These are phyloP conservation scores for Geotrichum fermentans DNA, from an alignment of 1,139 yeast genomes.

Conservation along the genomic window DNA sequence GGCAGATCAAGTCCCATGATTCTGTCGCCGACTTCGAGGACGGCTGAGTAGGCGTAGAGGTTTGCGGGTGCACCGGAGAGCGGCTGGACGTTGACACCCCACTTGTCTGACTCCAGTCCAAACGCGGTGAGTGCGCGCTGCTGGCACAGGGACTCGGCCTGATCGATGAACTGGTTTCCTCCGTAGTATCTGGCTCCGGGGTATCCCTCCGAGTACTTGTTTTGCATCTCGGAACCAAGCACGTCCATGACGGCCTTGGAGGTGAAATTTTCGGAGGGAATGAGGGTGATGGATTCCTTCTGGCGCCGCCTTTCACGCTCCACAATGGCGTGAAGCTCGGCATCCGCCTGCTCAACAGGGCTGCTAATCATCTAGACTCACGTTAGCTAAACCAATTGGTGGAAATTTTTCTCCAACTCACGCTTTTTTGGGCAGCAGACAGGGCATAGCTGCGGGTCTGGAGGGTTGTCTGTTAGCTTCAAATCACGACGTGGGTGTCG, in stretches of 20 bases:
- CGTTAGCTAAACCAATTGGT: no score
- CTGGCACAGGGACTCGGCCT: slow-evolving; percentile 85
- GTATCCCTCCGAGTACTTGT: slow-evolving; percentile 97
- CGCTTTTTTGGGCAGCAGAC: slow-evolving; percentile 10
- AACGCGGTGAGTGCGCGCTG: slow-evolving; percentile 87
- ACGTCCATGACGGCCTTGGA: slow-evolving; percentile 91
- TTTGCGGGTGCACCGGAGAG: slow-evolving; percentile 96
- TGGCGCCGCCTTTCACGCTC: slow-evolving; percentile 74
- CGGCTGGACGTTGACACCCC: slow-evolving; percentile 97
- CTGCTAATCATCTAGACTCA: slow-evolving; percentile 16
- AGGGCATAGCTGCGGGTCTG: slow-evolving; percentile 11
- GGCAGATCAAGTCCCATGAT: slow-evolving; percentile 95
- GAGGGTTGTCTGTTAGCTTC: no score
- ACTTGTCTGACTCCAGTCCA: slow-evolving; percentile 62
- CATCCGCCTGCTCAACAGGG: slow-evolving; percentile 34
- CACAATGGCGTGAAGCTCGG: slow-evolving; percentile 60
- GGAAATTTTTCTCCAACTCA: no score
- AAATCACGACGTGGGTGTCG: no score
- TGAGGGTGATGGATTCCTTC: slow-evolving; percentile 81
- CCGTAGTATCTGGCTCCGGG: slow-evolving; percentile 98
- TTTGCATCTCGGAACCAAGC: slow-evolving; percentile 93
- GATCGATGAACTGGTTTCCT: slow-evolving; percentile 90
- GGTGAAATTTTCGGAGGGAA: slow-evolving; percentile 93
- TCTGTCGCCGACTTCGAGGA: slow-evolving; percentile 85
- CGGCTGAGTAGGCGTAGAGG: slow-evolving; percentile 87